Conservation (phyloP, 2,329 filamentous ascomycete genomes). For the Capronia coronata region DNA sequence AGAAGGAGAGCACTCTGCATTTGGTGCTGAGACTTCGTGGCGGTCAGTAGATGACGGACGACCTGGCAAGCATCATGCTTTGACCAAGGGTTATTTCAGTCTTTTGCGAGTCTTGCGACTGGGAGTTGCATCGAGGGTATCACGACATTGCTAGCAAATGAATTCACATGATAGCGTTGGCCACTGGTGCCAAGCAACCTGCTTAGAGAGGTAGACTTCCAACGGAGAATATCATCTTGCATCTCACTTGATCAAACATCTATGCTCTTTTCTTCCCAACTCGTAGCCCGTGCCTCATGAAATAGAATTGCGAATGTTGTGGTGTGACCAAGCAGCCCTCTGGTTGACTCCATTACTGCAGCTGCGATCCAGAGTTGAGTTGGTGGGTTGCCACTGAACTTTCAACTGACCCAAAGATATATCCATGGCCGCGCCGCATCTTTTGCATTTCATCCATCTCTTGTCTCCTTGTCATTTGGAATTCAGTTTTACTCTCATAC, state of each 20-base stretch:
- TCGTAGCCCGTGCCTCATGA: no score
- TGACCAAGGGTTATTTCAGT: no score
- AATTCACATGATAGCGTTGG: neutral
- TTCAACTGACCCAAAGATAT: no score
- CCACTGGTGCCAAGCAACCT: slow-evolving; percentile 4
- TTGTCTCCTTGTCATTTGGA: no score
- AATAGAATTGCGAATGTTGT: no score
- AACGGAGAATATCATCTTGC: slow-evolving; percentile 7
- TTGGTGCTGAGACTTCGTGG: slow-evolving; percentile 57
- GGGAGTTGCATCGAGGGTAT: neutral
- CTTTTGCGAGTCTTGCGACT: slow-evolving; percentile 8
- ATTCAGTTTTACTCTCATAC: neutral
- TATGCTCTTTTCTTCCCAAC: neutral
- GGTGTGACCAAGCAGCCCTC: no score
- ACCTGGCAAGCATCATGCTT: no score
- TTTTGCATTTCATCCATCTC: neutral
- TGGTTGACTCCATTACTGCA: no score
- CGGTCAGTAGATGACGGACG: slow-evolving; percentile 32
- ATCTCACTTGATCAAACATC: neutral
- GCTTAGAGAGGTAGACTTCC: slow-evolving; percentile 4
- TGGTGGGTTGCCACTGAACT: neutral
- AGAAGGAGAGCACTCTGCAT: slow-evolving; percentile 59
- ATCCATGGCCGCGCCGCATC: no score
- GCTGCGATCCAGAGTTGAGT: no score
- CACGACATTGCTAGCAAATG: slow-evolving; percentile 2